A percentile compares a stretch with the other conserved stretches of the same genome.
These are phyloP conservation scores for Talaromyces stipitatus DNA, from an alignment of 495 filamentous ascomycete species.

Conservation along the genomic window DNA sequence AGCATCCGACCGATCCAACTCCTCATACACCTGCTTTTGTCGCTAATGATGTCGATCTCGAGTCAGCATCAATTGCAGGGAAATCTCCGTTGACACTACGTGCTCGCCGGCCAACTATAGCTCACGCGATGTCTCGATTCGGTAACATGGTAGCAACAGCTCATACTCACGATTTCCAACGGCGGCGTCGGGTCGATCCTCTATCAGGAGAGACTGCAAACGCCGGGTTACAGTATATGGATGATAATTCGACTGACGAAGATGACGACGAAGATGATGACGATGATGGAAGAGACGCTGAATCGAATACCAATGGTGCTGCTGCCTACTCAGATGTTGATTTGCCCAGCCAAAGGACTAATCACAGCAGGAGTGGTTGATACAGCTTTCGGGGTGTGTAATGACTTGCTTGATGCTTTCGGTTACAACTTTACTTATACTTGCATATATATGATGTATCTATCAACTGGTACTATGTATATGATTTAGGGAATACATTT, in stretches of 20 bases:
- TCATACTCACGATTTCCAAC: slow-evolving; percentile 83
- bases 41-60: slow-evolving; percentile 11
- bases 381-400: background rate
- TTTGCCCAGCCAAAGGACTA: background rate
- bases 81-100: slow-evolving; percentile 9
- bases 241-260: slow-evolving; percentile 23
- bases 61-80: slow-evolving; percentile 3
- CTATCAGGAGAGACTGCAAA: slow-evolving; percentile 16
- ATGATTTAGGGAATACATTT: background rate
- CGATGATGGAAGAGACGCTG: background rate
- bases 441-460: background rate
- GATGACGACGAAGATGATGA: slow-evolving; percentile 19
- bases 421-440: background rate
- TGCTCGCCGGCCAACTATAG: slow-evolving; percentile 14
- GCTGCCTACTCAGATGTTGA: background rate
- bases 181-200: slow-evolving; percentile 47
- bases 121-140: slow-evolving; percentile 36
- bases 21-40: slow-evolving; percentile 4
- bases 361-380: background rate
- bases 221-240: slow-evolving; percentile 9
- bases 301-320: background rate
- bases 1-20: background rate
- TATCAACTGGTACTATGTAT: background rate
- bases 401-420: background rate
- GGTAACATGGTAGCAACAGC: slow-evolving; percentile 61